Conservation (phyloP, 78 protist species). For the Polysphondylium violaceum region DNA sequence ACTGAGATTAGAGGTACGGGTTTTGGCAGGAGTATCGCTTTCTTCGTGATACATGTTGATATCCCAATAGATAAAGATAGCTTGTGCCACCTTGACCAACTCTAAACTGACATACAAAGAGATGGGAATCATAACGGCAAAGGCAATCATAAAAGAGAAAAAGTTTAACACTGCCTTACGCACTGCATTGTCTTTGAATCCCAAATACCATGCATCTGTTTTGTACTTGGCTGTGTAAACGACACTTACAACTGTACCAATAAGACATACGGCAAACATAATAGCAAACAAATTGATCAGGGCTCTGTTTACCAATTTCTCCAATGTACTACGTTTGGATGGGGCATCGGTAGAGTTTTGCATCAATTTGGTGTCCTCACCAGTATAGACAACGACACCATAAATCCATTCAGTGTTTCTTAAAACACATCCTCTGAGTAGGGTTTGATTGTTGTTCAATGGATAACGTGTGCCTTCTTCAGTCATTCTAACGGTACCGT, state of each 20-base stretch:
- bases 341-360: constrained; percentile 81
- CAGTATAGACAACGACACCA: constrained; percentile 92
- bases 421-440: constrained; percentile 74
- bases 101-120: constrained; percentile 80
- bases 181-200: background rate
- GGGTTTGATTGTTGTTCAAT: constrained; percentile 56
- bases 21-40: constrained; percentile 49
- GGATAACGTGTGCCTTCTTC: constrained; percentile 28
- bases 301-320: constrained; percentile 81
- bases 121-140: constrained; percentile 86
- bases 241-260: constrained; percentile 47
- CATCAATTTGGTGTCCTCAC: constrained; percentile 92
- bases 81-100: constrained; percentile 74
- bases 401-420: constrained; percentile 84
- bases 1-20: constrained; percentile 73
- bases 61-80: constrained; percentile 67
- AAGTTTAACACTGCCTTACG: constrained; percentile 43
- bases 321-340: constrained; percentile 70
- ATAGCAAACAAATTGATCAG: constrained; percentile 65
- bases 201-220: constrained; percentile 54
- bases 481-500: constrained; percentile 72
- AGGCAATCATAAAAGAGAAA: constrained; percentile 90
- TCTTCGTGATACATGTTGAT: constrained; percentile 38
- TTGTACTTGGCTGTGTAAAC: constrained; percentile 6
- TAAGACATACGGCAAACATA: constrained; percentile 49